A percentile compares a stretch with the other conserved stretches of the same genome.
These are phyloP conservation scores for Tylopilus rubrobrunneus DNA, from an alignment of 768 basidiomycete genomes.

Conservation along the genomic window DNA sequence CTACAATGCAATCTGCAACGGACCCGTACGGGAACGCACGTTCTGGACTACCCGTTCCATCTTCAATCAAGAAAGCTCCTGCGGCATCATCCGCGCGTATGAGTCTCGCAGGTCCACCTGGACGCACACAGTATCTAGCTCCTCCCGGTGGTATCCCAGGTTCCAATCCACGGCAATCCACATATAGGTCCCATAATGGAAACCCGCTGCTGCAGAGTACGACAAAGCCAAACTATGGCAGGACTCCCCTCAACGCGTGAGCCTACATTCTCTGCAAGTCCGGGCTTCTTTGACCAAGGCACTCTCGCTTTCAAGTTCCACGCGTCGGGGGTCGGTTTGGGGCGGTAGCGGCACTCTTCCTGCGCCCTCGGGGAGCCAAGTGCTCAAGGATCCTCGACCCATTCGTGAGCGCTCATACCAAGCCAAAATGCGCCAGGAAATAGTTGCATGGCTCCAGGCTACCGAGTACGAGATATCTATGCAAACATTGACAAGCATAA, in stretches of 20 bases:
- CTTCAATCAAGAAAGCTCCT: constrained; percentile 68
- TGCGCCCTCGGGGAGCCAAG: constrained; percentile 51
- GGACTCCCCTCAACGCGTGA: constrained; percentile 73
- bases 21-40: constrained; percentile 49
- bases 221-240: constrained; percentile 60
- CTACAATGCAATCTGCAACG: constrained; percentile 50
- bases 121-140: constrained; percentile 50
- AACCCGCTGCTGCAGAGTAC: constrained; percentile 71
- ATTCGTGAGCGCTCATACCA: constrained; percentile 76
- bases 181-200: constrained; percentile 62
- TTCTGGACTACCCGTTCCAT: constrained; percentile 71
- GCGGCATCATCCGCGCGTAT: constrained; percentile 47
- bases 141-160: constrained; percentile 30
- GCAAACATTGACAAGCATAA: constrained; percentile 70
- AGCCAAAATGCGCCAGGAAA: constrained; percentile 71
- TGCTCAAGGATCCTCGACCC: constrained; percentile 70
- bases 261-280: constrained; percentile 2
- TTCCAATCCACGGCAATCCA: constrained; percentile 64
- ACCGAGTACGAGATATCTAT: constrained; percentile 66
- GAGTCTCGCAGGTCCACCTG: constrained; percentile 75
- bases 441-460: constrained; percentile 62
- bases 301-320: constrained; percentile 42
- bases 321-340: constrained; percentile 77
- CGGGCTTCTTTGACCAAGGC: constrained; percentile 5
- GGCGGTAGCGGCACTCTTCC: constrained; percentile 42